A percentile compares a stretch with the other conserved stretches of the same genome.
Evolutionary conservation across 2,329 filamentous ascomycete species (phyloP).

Genomic region (Cyanodermella asteris): DNA sequence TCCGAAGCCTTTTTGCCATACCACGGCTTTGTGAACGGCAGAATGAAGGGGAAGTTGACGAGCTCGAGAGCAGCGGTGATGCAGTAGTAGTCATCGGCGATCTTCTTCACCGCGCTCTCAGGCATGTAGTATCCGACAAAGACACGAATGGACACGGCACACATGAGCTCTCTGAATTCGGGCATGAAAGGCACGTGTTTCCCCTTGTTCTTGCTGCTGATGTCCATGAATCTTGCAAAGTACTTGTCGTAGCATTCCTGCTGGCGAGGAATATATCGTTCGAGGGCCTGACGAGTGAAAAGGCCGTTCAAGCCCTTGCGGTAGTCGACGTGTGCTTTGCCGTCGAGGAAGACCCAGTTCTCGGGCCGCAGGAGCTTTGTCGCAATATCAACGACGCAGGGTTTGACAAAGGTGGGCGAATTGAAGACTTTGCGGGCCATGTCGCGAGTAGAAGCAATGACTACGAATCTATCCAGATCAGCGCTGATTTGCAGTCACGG

Average conservation of each 20-base stretch:
- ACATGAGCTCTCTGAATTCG: conserved; percentile 84
- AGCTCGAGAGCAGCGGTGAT: conserved; percentile 90
- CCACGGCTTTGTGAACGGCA: conserved; percentile 90
- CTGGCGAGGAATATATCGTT: conserved; percentile 73
- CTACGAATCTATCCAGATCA: conserved; percentile 50
- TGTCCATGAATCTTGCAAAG: conserved; percentile 55
- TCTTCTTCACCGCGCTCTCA: conserved; percentile 75
- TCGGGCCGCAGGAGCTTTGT: conserved; percentile 77
- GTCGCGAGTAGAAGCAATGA: conserved; percentile 85
- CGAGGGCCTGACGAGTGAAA: conserved; percentile 78
- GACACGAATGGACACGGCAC: conserved; percentile 83
- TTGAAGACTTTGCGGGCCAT: conserved; percentile 96
- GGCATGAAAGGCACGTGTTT: conserved; percentile 75
- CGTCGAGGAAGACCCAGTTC: conserved; percentile 96
- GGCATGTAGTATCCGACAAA: conserved; percentile 93
- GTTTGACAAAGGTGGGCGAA: conserved; percentile 76
- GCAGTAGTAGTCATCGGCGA: conserved; percentile 88
- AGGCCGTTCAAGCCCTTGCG: conserved; percentile 88
- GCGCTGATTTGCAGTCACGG: neutral
- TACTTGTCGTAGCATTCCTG: conserved; percentile 80
- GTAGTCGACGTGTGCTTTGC: conserved; percentile 86
- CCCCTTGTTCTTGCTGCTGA: conserved; percentile 46
- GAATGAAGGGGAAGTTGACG: conserved; percentile 93
- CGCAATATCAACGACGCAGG: conserved; percentile 84
- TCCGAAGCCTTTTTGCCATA: conserved; percentile 91